Evolutionary conservation across 306 rosid species (phyloP).

Genomic region (Dalbergia cultrata): DNA sequence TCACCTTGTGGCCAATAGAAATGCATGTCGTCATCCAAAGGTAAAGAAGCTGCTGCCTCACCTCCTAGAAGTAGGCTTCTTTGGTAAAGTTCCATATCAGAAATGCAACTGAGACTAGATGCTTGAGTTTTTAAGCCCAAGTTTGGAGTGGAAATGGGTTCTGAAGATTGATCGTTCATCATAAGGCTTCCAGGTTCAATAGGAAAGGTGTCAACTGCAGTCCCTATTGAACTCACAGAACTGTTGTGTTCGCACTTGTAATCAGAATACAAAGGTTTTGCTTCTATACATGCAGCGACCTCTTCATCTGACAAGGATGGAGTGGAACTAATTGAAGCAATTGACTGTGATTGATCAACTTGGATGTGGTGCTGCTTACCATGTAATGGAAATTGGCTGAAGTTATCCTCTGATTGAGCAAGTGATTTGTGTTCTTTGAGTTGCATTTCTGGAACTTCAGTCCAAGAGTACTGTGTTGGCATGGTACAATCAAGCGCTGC

Average conservation of each 20-base stretch:
- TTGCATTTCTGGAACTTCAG: constrained; percentile 54
- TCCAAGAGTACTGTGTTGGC: constrained; percentile 61
- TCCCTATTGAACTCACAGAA: constrained; percentile 54
- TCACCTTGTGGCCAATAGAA: constrained; percentile 64
- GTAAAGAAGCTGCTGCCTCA: constrained; percentile 55
- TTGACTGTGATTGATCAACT: constrained; percentile 60
- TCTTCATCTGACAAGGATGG: constrained; percentile 53
- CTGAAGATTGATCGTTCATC: constrained; percentile 59
- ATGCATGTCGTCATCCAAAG: constrained; percentile 72
- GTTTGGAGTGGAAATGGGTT: constrained; percentile 56
- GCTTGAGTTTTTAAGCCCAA: constrained; percentile 64
- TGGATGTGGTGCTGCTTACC: constrained; percentile 56
- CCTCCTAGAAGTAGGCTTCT: constrained; percentile 60
- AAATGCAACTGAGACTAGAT: constrained; percentile 54
- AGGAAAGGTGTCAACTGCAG: constrained; percentile 61
- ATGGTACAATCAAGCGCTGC: constrained; percentile 58
- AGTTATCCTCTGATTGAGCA: constrained; percentile 57
- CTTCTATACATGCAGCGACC: constrained; percentile 52
- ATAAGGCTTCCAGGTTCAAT: constrained; percentile 55
- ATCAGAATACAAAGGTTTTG: constrained; percentile 61
- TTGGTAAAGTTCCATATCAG: constrained; percentile 65
- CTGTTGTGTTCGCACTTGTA: constrained; percentile 50
- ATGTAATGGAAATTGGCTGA: constrained; percentile 61
- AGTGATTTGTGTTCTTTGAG: constrained; percentile 61
- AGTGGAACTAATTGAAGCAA: constrained; percentile 63